Conservation (phyloP, 2,329 filamentous ascomycete genomes). For the Fusarium pseudonygamai region DNA sequence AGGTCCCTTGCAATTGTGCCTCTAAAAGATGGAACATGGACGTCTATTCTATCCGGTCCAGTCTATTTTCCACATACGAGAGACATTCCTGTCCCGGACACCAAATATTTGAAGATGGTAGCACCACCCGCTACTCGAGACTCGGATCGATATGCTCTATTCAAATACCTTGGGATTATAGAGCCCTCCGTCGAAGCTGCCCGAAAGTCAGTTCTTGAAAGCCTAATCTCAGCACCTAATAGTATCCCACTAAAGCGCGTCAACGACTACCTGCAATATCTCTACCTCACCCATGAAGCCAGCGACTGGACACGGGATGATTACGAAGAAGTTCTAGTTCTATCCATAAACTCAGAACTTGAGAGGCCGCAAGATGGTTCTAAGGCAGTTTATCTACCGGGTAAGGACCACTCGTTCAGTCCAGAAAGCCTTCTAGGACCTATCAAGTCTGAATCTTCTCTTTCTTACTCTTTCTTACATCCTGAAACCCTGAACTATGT, state of each 20-base stretch:
- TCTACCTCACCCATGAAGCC: neutral
- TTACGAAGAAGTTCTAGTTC: neutral
- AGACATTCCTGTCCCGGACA: neutral
- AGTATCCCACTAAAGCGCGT: accelerated
- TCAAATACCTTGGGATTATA: neutral
- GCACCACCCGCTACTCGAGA: neutral
- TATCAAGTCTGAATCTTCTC: accelerated
- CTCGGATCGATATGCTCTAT: neutral
- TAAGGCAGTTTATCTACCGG: neutral
- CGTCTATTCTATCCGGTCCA: neutral
- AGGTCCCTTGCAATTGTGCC: neutral
- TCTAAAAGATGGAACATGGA: neutral
- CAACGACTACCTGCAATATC: neutral
- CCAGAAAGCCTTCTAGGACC: neutral
- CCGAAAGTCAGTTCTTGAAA: accelerated
- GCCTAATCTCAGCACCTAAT: accelerated
- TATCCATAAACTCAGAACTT: accelerated
- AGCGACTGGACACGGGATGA: accelerated
- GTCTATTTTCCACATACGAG: neutral
- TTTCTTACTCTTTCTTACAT: accelerated
- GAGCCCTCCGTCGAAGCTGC: accelerated
- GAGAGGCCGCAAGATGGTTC: accelerated
- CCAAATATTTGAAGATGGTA: accelerated
- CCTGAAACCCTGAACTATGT: neutral
- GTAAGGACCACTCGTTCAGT: neutral